A percentile compares a stretch with the other conserved stretches of the same genome.
Conservation (phyloP, 106 monocot species). For the Hemerocallis citrina region DNA sequence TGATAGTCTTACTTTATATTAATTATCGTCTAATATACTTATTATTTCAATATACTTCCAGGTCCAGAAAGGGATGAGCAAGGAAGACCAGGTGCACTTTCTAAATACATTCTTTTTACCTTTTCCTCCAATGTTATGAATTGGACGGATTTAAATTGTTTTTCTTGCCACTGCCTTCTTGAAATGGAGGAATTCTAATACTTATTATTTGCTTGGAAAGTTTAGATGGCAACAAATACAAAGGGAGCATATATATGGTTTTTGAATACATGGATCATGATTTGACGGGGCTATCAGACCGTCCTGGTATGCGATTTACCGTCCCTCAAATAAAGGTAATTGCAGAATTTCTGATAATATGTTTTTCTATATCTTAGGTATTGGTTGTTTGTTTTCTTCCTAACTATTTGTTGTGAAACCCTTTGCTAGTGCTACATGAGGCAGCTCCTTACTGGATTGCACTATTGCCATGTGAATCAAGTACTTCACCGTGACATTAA, state of each 20-base stretch:
- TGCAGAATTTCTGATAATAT: background rate
- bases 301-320: conserved; percentile 87
- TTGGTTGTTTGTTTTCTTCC: background rate
- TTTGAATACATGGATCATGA: conserved; percentile 99
- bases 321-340: conserved; percentile 95
- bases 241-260: conserved; percentile 97
- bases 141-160: background rate
- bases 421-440: conserved; percentile 83
- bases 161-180: background rate
- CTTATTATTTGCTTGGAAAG: background rate
- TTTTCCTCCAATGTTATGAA: background rate
- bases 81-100: conserved; percentile 57
- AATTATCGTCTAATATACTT: background rate
- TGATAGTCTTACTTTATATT: background rate
- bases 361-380: background rate
- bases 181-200: background rate
- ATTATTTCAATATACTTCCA: conserved; percentile 14
- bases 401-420: background rate
- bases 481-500: conserved; percentile 97
- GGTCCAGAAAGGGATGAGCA: conserved; percentile 96
- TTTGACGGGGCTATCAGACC: conserved; percentile 82
- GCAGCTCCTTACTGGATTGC: conserved; percentile 90
- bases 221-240: conserved; percentile 90
- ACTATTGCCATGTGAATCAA: conserved; percentile 98
- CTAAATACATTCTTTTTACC: conserved; percentile 25